Conservation (phyloP, 495 filamentous ascomycete genomes). For the Rhizodiscina lignyota region DNA sequence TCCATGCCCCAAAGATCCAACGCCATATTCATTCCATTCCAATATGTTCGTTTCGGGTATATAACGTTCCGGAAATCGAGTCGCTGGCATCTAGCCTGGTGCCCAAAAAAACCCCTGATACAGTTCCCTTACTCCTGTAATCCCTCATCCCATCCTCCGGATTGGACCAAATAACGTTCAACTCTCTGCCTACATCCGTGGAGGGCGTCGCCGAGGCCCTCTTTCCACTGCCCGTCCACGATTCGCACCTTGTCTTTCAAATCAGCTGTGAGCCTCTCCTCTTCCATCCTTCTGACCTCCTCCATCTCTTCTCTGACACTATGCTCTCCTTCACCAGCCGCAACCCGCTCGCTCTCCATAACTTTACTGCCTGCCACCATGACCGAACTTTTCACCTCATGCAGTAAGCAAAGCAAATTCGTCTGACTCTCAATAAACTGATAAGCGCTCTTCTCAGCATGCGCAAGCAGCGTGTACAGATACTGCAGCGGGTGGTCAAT, state of each 20-base stretch:
- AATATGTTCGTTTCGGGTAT: no score
- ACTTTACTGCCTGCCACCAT: slow-evolving; percentile 39
- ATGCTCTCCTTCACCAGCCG: slow-evolving; percentile 35
- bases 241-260: slow-evolving; percentile 79
- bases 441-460: slow-evolving; percentile 80
- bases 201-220: slow-evolving; percentile 46
- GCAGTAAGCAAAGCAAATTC: slow-evolving; percentile 80
- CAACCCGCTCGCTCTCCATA: slow-evolving; percentile 39
- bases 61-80: no score
- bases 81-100: no score
- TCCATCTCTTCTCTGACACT: slow-evolving; percentile 37
- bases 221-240: slow-evolving; percentile 76
- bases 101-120: not conserved
- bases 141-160: slow-evolving; percentile 25
- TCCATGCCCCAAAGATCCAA: no score
- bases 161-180: slow-evolving; percentile 15
- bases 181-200: slow-evolving; percentile 32
- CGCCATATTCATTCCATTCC: no score
- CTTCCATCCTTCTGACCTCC: slow-evolving; percentile 45
- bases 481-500: slow-evolving; percentile 70
- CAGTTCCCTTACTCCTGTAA: slow-evolving; percentile 16
- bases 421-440: slow-evolving; percentile 94
- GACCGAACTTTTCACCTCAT: slow-evolving; percentile 76
- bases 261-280: slow-evolving; percentile 57
- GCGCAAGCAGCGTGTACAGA: slow-evolving; percentile 61